A percentile compares a stretch with the other conserved stretches of the same genome.
Evolutionary conservation across 305 asterid genomes (phyloP).

Genomic region (Solanum chacoense): DNA sequence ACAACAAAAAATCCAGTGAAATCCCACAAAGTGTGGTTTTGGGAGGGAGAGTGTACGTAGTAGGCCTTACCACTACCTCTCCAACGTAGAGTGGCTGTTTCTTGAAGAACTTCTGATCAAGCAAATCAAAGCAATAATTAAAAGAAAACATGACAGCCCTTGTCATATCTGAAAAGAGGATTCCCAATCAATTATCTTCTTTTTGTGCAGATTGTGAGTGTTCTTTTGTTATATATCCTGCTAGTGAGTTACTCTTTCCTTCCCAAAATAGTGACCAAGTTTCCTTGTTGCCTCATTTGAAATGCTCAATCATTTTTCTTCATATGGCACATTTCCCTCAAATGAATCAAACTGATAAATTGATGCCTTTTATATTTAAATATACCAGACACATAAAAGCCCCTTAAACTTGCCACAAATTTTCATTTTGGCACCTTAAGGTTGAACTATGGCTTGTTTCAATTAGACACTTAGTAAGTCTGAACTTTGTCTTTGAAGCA

Average conservation of each 20-base stretch:
- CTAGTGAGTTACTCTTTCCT: not conserved
- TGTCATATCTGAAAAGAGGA: not conserved
- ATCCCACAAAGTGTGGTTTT: not conserved
- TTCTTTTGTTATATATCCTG: not conserved
- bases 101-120: not conserved
- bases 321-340: not conserved
- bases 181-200: not conserved
- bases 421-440: not conserved
- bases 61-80: not conserved
- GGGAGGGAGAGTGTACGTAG: not conserved
- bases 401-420: not conserved
- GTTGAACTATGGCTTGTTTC: not conserved
- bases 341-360: not conserved
- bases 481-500: not conserved
- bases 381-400: not conserved
- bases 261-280: not conserved
- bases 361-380: not conserved
- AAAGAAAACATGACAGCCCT: not conserved
- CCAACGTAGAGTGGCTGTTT: not conserved
- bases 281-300: not conserved
- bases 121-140: not conserved
- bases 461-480: not conserved
- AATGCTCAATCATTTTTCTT: not conserved
- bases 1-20: not conserved
- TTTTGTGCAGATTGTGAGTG: not conserved